These are phyloP conservation scores for Lichtheimia corymbifera DNA, from an alignment of 371 early-diverging fungal genomes.

Conservation along the genomic window DNA sequence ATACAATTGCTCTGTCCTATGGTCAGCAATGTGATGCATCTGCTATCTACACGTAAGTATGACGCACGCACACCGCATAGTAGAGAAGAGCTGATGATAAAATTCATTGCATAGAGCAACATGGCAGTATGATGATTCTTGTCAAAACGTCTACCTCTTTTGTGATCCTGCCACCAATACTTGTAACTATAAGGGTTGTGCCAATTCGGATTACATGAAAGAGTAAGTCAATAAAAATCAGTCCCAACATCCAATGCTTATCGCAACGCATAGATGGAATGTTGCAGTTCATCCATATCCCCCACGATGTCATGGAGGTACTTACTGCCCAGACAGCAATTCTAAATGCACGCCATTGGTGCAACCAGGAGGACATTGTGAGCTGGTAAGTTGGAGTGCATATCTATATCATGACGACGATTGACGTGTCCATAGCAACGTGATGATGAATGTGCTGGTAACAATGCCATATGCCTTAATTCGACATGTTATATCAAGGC, in stretches of 20 bases:
- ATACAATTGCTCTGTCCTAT: conserved; percentile 17
- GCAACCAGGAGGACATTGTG: conserved; percentile 32
- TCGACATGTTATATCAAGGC: conserved; percentile 39
- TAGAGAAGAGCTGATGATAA: not conserved
- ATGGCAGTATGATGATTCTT: conserved; percentile 44
- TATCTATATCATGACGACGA: too few species aligned
- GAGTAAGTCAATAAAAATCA: conserved; percentile 23
- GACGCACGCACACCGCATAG: not conserved
- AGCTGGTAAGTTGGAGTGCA: conserved; percentile 20
- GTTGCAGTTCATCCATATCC: conserved; percentile 26
- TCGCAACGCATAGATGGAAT: conserved; percentile 29
- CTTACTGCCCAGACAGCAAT: conserved; percentile 44
- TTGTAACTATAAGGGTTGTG: conserved; percentile 45
- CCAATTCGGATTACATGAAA: conserved; percentile 43
- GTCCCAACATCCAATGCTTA: not conserved
- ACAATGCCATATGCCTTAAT: conserved; percentile 38
- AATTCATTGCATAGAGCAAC: conserved; percentile 14
- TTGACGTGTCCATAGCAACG: conserved; percentile 29
- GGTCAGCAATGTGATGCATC: conserved; percentile 35
- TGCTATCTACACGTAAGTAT: conserved; percentile 32
- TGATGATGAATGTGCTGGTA: conserved; percentile 44
- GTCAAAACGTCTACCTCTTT: conserved; percentile 35
- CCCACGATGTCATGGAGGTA: conserved; percentile 26
- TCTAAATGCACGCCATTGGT: conserved; percentile 30
- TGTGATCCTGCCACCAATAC: conserved; percentile 32